These are phyloP conservation scores for Postia placenta DNA, from an alignment of 768 basidiomycete species.

Conservation along the genomic window DNA sequence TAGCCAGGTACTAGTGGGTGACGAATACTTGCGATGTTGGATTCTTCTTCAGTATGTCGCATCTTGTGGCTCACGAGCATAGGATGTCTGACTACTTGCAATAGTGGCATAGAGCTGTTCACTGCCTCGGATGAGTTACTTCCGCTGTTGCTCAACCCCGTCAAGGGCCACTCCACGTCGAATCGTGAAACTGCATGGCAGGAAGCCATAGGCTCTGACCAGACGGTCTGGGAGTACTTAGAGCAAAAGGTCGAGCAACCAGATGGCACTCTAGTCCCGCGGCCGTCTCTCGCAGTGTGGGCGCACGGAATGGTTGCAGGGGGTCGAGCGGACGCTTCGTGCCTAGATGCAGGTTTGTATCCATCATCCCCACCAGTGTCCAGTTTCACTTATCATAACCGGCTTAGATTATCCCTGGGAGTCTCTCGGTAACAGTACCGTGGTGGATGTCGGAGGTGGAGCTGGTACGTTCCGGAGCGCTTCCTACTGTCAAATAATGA, in stretches of 20 bases:
- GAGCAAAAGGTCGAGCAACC: constrained; percentile 3
- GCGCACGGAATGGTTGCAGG: constrained; percentile 8
- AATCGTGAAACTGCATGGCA: constrained; percentile 3
- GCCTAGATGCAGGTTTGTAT: constrained; percentile 7
- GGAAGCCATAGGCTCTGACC: background rate
- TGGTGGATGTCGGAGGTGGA: constrained; percentile 14
- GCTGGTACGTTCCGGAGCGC: constrained; percentile 2
- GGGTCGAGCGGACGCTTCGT: constrained; percentile 1
- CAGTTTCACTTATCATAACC: background rate
- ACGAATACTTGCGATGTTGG: constrained; percentile 4
- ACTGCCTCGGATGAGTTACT: constrained; percentile 7
- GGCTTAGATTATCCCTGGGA: constrained; percentile 11
- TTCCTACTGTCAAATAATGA: background rate
- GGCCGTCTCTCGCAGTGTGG: constrained; percentile 5
- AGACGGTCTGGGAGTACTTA: constrained; percentile 6
- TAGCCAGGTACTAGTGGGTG: background rate
- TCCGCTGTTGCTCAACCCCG: constrained; percentile 3
- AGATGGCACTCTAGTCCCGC: constrained; percentile 4
- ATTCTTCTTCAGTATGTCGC: constrained; percentile 1
- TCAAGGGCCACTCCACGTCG: background rate
- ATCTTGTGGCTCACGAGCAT: background rate
- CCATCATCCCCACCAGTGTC: background rate
- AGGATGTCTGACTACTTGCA: background rate
- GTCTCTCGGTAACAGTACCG: constrained; percentile 2
- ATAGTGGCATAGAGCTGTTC: constrained; percentile 5